Base-by-base conservation (phyloP, 192 early-diverging fungal genomes). In the Lobosporangium transversale region DNA sequence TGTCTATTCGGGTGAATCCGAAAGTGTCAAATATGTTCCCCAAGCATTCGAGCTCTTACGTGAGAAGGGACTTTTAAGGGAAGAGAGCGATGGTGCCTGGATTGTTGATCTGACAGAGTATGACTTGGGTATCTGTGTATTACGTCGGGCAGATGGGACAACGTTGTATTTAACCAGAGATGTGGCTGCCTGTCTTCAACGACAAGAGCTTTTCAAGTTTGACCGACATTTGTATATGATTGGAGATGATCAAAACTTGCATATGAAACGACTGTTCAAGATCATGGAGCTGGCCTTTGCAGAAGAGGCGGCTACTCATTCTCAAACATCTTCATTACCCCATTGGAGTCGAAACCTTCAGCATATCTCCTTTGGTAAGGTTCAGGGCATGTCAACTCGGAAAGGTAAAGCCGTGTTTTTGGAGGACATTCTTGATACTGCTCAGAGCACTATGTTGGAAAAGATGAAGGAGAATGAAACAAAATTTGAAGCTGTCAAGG, bases 101-200 rank as follows among this genome's bases (percentile, higher is more conserved):
- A 81, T 92, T 20, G 79, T 99, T 30, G 87, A 97, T 74, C 79
- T 99, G 33, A 83, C 87, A 11, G 62, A 86, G 37, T 78, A 89
- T 75, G 92, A 93, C 56, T 86, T 96, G 55, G 93, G 90, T 35
- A 84, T 80, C 36, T 89, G 92, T 1, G 78, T 93, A 2, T 78
- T 98, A 30, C 85, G 87, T 33, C 90, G 94, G 68, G 81, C 82
- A 26, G 95, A 97, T 76, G 96, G 94, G 47, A 92, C 93, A 11
- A 88, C 94, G 15, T 81, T 97, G 30, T 99, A 99, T 57, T 71
- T 95, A 11, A 94, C 94, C 4, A 93, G 95, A 29, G 96, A 99
- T 76, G 86, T 99, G 54, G 97, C 94, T 23, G 92, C 91, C 5
- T 89, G 93, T 44, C 81, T 93, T 56, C 79, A 91, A 66, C 93